Evolutionary conservation across 2,329 filamentous ascomycete genomes (phyloP).

Genomic region (Neofusicoccum parvum): DNA sequence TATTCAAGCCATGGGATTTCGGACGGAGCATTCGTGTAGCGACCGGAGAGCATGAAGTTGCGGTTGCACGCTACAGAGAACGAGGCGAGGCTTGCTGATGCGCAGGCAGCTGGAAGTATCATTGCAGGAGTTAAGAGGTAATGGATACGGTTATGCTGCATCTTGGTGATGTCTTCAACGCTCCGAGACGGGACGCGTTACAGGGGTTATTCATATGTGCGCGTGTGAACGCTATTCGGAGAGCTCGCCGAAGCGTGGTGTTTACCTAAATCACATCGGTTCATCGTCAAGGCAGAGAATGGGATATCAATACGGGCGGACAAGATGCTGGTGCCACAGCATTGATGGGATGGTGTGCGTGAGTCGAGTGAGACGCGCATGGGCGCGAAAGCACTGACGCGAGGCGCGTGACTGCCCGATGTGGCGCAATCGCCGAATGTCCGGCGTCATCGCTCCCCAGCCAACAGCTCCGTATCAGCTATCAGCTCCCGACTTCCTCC

Average conservation of each 20-base stretch:
- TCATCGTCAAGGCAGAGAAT: neutral
- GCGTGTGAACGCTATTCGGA: too few relatives aligned
- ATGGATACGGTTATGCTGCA: too few relatives aligned
- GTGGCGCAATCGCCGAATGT: constrained; percentile 2
- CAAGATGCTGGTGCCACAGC: neutral
- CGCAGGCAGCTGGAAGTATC: too few relatives aligned
- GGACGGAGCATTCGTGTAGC: neutral
- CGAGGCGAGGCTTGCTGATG: too few relatives aligned
- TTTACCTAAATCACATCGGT: too few relatives aligned
- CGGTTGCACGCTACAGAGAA: neutral
- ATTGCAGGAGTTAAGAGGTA: too few relatives aligned
- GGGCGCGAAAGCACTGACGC: neutral
- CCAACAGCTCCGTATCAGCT: constrained; percentile 10
- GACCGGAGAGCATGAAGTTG: neutral
- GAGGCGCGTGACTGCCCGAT: neutral
- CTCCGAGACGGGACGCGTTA: too few relatives aligned
- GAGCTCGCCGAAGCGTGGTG: too few relatives aligned
- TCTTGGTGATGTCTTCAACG: too few relatives aligned
- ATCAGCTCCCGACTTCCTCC: neutral
- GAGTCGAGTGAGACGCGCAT: constrained; percentile 2
- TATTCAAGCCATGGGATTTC: neutral
- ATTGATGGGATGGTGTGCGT: neutral
- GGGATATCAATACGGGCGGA: neutral
- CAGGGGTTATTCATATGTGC: too few relatives aligned
- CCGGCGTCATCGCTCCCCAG: constrained; percentile 8